Base-by-base conservation (phyloP, 2,329 filamentous ascomycete genomes). In the Fusarium falciforme region DNA sequence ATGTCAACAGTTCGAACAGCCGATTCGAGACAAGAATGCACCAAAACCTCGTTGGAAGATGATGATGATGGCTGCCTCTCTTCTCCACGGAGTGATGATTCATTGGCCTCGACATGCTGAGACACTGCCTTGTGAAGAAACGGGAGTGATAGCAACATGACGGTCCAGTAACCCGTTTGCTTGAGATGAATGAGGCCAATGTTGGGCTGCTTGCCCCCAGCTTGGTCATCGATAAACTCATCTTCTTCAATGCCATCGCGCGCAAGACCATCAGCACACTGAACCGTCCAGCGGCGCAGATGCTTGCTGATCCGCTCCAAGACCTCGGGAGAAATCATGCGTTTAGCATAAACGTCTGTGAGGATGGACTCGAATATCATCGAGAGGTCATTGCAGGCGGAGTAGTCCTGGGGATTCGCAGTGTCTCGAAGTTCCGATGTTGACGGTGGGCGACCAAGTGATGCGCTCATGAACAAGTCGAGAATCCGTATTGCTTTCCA, bases 1-100 rank as follows among this genome's bases (percentile, higher is more conserved):
- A 86, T 78, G 6, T 84, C 82, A 4, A 86, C 78, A 0, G 80
- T 79, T 10, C 79, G 73, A 0, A 83, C 77, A 9, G 81, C 81
- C 5, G 81, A 83, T 64, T 83, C 80, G 1, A 83, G 76, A 25
- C 81, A 83, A 1, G 81, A 81, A 58, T 80, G 75, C 1, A 81
- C 76, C 2, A 83, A 75, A 1, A 82, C 74, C 20, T 78, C 73
- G 2, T 75, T 78, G 1, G 76, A 67, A 14, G 69, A 70, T 3
- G 70, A 71, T 1, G 35, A 58, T 4, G 68, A 61, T 7, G 71
- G 66, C 2, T 54, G 58, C 8, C 63, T 71, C 1, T 57, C 68
- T 12, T 64, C 61, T 67, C 58, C 36, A 12, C 47, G 44, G 35
- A 72, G 55, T 6, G 68, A 61, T 16, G 55, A 8, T 44, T 74